These are phyloP conservation scores for Spathaspora gorwiae DNA, from an alignment of 805 yeast genomes.

Conservation along the genomic window DNA sequence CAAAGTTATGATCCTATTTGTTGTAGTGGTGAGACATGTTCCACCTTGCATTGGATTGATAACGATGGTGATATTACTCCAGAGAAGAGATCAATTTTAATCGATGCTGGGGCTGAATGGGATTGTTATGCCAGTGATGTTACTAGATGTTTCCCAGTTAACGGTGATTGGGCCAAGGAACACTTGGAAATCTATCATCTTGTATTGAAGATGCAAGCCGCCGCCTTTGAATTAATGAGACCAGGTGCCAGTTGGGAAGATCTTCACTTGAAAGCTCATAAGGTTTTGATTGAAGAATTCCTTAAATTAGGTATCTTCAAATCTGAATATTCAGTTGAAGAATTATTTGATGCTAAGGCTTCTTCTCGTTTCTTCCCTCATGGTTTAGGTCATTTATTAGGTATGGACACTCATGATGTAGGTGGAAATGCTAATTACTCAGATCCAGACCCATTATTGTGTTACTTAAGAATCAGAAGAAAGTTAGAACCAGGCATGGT, in stretches of 20 bases:
- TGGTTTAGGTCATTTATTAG: constrained; percentile 90
- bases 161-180: constrained; percentile 85
- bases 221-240: constrained; percentile 64
- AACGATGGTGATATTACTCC: constrained; percentile 56
- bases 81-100: constrained; percentile 61
- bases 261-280: constrained; percentile 76
- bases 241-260: constrained; percentile 89
- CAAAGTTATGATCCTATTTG: constrained; percentile 94
- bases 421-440: constrained; percentile 85
- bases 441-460: constrained; percentile 73
- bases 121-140: constrained; percentile 88
- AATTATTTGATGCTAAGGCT: constrained; percentile 64
- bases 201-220: constrained; percentile 78
- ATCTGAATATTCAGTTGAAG: constrained; percentile 48
- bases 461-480: constrained; percentile 79
- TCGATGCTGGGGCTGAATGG: constrained; percentile 99
- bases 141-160: constrained; percentile 90
- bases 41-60: constrained; percentile 84
- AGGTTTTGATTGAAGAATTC: constrained; percentile 66
- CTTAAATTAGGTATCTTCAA: constrained; percentile 72
- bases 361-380: constrained; percentile 88
- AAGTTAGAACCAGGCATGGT: constrained; percentile 71
- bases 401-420: constrained; percentile 95
- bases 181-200: constrained; percentile 76
- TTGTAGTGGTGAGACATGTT: constrained; percentile 87